Conservation (phyloP, 352 stramenopile genomes). For the Saprolegnia diclina region DNA sequence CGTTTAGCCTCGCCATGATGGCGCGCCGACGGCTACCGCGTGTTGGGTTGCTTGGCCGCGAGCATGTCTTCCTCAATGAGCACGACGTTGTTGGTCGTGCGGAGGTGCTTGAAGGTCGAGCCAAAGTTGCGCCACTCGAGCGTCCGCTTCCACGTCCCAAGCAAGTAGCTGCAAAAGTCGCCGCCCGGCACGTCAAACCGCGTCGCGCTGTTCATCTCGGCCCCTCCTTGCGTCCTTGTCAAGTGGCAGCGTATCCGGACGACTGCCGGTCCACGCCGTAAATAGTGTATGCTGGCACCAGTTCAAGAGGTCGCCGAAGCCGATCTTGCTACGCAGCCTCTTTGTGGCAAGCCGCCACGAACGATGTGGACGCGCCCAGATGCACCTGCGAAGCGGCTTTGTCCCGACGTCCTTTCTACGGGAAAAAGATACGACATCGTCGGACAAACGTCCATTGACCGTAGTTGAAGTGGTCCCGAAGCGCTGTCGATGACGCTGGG, state of each 20-base stretch:
- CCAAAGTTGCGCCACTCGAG: constrained; percentile 77
- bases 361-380: too few relatives aligned
- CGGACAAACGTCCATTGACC: too few relatives aligned
- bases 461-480: too few relatives aligned
- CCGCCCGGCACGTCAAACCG: constrained; percentile 55
- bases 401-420: too few relatives aligned
- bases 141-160: constrained; percentile 79
- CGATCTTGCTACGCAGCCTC: too few relatives aligned
- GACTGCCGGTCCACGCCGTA: not conserved
- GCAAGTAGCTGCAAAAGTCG: constrained; percentile 65
- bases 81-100: constrained; percentile 77
- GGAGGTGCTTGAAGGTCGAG: constrained; percentile 66
- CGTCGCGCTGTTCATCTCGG: constrained; percentile 14
- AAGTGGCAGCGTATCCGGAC: not conserved
- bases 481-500: too few relatives aligned
- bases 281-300: not conserved
- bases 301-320: too few relatives aligned
- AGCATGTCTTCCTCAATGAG: constrained; percentile 68
- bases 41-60: constrained; percentile 64
- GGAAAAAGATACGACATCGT: too few relatives aligned
- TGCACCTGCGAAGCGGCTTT: too few relatives aligned
- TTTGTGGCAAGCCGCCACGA: too few relatives aligned
- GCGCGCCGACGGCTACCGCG: constrained; percentile 34
- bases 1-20: not conserved
- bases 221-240: not conserved